Evolutionary conservation across 1,284 basidiomycete genomes (phyloP), one percentile per base, ranked within the genome.

Genomic region (Coniferiporia weirii): DNA sequence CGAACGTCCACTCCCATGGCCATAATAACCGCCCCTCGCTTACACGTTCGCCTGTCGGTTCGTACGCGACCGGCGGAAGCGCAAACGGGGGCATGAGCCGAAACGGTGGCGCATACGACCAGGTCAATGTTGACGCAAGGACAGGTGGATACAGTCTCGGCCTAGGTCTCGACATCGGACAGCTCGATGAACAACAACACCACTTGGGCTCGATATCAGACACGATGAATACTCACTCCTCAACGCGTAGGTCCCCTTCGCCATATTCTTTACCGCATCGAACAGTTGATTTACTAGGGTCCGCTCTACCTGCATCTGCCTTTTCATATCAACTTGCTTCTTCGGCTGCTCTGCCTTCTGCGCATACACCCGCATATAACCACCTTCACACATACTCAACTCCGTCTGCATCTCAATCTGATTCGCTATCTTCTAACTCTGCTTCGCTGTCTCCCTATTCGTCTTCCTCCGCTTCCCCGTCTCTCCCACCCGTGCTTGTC

Each of bases 231-330:
- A 5, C 27, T 27, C 27, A 27, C 27, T 27, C 36, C 40, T 22
- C 46, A 27, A 46, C 59, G 54, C 59, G 59, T 60, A 60, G 54
- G 59, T 60, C 54, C 38, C 43, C 49, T 56, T 45, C 36, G 43
- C 34, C 53, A 19, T 47, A 22, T 52, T 47, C 43, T 22, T 43
- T 35, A 17, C 32, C 6, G 44, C 52, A 43, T 46, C 51, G 59
- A 60, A 56, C 54, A 52, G 50, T 52, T 60, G 54, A 60, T 60
- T 60, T 52, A 52, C 54, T 56, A 60, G 59, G 59, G 40, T 34
- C 15, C 54, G 58, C 20, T 38, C 40, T 35, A 40, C 40, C 13
- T 52, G 19, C 34, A 27, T 10, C 43, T 46, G 27, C 27, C 27
- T 27, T 27, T 27, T 27, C 27, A 27, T 27, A 27, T 27, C 56